These are phyloP conservation scores for Grigorovia transvaalensis DNA, from an alignment of 805 yeast genomes.

Conservation along the genomic window DNA sequence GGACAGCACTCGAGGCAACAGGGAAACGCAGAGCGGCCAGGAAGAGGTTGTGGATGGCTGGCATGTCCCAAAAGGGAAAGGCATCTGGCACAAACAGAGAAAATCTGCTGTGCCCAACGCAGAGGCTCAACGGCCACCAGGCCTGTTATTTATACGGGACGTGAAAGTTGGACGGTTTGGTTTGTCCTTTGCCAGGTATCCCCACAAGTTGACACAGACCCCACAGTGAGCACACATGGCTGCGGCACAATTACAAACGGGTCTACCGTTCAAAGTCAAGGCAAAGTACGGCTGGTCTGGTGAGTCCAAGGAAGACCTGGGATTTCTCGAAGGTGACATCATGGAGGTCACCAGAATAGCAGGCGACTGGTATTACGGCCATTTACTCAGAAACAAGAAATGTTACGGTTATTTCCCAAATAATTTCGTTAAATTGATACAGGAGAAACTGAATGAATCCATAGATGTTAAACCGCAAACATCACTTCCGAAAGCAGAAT, in stretches of 20 bases:
- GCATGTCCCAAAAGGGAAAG: not conserved
- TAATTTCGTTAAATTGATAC: constrained; percentile 62
- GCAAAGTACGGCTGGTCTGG: constrained; percentile 94
- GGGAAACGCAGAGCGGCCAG: too few species aligned
- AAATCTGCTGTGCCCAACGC: not conserved
- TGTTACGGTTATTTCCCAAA: constrained; percentile 75
- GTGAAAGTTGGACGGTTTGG: too few species aligned
- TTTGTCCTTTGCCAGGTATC: too few species aligned
- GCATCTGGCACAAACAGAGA: not conserved
- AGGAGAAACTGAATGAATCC: constrained; percentile 23
- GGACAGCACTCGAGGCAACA: too few species aligned
- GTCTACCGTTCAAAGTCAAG: constrained; percentile 58
- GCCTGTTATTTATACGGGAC: not conserved
- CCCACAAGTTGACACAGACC: too few species aligned
- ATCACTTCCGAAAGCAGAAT: too few species aligned
- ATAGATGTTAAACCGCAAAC: not conserved
- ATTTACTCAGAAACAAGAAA: constrained; percentile 64
- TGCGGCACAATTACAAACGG: not conserved
- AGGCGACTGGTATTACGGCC: constrained; percentile 90
- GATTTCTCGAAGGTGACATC: constrained; percentile 87
- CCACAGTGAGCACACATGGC: not conserved
- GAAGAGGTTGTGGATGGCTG: not conserved
- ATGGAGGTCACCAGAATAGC: constrained; percentile 80
- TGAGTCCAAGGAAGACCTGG: constrained; percentile 77
- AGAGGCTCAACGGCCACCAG: not conserved